Base-by-base conservation (phyloP, 2,329 filamentous ascomycete species). In the Aureobasidium subglaciale region DNA sequence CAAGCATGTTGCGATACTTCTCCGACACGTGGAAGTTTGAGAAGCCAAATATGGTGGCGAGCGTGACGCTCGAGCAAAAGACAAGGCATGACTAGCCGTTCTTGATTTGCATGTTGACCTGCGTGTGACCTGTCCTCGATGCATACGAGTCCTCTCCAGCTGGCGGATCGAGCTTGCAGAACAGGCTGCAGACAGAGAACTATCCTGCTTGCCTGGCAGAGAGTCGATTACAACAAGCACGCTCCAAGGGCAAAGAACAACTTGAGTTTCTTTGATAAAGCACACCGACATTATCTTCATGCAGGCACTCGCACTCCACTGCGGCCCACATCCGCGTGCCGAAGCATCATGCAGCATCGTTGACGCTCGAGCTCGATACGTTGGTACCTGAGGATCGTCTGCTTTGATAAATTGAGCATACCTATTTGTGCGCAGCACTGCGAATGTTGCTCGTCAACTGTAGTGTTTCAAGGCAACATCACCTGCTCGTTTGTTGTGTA, bases 51-150 rank as follows among this genome's bases (percentile, higher is more conserved):
- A 32, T 49, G 48, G 48, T 41, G 48, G 35, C 48, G 41, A 52
- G 48, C 29, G 50, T 41, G 59, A 56, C 55, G 45, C 56, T 59
- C 57, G 56, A 55, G 59, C 59, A 57, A 46, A 38, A 56, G 54
- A 55, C 56, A 56, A 48, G 56, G 35, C 22, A 57, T 35, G 45
- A 52, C 50, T 32, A 54, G 38, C 46, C 54, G 40, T 37, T 48
- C 45, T 38, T 38, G 46, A 37, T 38, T 56, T 56, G 60, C 61
- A 62, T 59, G 59, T 55, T 55, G 40, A 42, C 46, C 49, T 61
- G 59, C 58, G 58, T 59, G 59, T 62, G 58, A 57, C 58, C 55
- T 54, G 53, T 30, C 16, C 24, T 29, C 48, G 27, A 52, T 41
- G 35, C 48, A 49, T 49, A 30, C 45, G 41, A 52, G 48, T 25